Conservation (phyloP, 768 basidiomycete species). For the Russula brevipes region DNA sequence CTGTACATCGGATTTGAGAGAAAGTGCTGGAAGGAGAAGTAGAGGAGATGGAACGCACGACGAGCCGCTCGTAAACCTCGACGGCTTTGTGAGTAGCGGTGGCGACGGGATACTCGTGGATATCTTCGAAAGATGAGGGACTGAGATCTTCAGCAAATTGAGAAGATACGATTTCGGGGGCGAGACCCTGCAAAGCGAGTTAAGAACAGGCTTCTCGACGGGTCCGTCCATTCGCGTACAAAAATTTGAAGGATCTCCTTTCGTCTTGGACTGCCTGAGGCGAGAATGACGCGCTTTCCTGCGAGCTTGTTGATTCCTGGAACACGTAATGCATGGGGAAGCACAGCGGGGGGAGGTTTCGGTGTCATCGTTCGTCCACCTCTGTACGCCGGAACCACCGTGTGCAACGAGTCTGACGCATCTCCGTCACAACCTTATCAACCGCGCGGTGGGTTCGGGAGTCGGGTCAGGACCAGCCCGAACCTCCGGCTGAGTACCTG, state of each 20-base stretch:
- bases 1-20: conserved; percentile 30
- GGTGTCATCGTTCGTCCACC: conserved; percentile 9
- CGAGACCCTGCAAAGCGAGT: conserved; percentile 43
- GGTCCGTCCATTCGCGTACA: conserved; percentile 42
- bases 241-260: conserved; percentile 75
- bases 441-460: no score
- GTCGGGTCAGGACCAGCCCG: no score
- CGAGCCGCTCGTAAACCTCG: conserved; percentile 83
- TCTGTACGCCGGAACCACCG: no score
- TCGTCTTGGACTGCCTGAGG: conserved; percentile 81
- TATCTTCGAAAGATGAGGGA: conserved; percentile 59
- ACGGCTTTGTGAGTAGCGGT: conserved; percentile 77
- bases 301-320: conserved; percentile 61
- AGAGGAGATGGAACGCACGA: conserved; percentile 39
- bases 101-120: conserved; percentile 69
- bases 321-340: conserved; percentile 57
- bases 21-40: neutral
- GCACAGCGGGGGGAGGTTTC: conserved; percentile 35
- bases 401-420: no score
- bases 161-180: conserved; percentile 68
- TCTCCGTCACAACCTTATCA: no score
- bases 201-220: neutral
- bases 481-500: no score
- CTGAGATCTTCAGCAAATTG: conserved; percentile 77
- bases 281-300: conserved; percentile 76